phyloP scores from a whole-genome alignment of 1,284 basidiomycete species.

The Cutaneotrichosporon daszewskae region DNA sequence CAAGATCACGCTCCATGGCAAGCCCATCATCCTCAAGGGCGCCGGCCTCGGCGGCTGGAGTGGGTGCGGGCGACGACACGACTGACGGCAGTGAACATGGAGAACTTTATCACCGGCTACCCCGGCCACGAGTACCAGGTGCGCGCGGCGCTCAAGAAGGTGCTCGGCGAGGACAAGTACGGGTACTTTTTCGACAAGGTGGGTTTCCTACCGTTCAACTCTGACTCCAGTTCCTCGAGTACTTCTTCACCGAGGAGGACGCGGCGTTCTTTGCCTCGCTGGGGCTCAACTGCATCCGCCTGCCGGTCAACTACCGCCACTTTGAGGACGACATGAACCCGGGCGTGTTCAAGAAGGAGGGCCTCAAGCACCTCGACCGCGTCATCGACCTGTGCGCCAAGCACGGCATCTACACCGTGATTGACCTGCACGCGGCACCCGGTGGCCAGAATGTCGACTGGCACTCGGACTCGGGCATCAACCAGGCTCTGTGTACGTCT shows the following conservation, averaged over 20 bases:
- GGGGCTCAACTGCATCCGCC: conserved; percentile 62
- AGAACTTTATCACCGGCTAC: conserved; percentile 45
- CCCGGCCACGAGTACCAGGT: conserved; percentile 53
- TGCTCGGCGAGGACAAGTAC: conserved; percentile 61
- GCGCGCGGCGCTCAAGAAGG: conserved; percentile 59
- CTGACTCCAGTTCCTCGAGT: conserved; percentile 56
- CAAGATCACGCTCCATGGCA: conserved; percentile 23
- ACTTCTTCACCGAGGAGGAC: conserved; percentile 61
- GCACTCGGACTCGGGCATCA: conserved; percentile 38
- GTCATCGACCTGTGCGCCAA: conserved; percentile 38
- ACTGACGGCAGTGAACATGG: conserved; percentile 38
- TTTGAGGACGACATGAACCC: conserved; percentile 35
- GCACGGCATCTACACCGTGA: conserved; percentile 45
- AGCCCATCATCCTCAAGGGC: conserved; percentile 36
- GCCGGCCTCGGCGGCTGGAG: conserved; percentile 45
- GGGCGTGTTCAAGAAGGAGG: conserved; percentile 31
- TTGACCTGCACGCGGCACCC: conserved; percentile 45
- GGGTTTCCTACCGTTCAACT: not conserved
- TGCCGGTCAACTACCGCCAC: conserved; percentile 33
- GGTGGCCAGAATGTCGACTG: conserved; percentile 46
- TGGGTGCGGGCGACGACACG: conserved; percentile 10
- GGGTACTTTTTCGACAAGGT: conserved; percentile 73
- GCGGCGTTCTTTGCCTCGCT: conserved; percentile 60
- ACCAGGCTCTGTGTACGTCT: conserved; percentile 34
- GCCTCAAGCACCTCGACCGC: conserved; percentile 34